Conservation (phyloP, 805 yeast genomes). For the Saccharomyces kudriavzevii region DNA sequence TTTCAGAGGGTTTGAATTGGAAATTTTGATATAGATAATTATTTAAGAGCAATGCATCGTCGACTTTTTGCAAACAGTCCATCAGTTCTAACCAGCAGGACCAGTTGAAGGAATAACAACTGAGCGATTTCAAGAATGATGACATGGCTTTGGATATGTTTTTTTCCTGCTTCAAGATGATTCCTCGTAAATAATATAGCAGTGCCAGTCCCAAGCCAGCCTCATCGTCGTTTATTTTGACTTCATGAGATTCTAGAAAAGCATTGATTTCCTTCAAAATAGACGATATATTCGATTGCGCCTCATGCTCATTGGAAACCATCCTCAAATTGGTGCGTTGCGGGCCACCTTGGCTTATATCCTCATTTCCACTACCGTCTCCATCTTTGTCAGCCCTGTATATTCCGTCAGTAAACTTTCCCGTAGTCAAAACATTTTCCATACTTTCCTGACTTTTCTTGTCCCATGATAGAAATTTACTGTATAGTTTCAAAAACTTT, state of each 20-base stretch:
- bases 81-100: conserved; percentile 82
- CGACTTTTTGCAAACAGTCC: conserved; percentile 50
- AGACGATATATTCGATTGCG: conserved; percentile 20
- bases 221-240: conserved; percentile 10
- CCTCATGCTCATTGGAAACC: conserved; percentile 12
- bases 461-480: conserved; percentile 70
- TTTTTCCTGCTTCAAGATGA: conserved; percentile 50
- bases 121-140: conserved; percentile 51
- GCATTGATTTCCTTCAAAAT: conserved; percentile 37
- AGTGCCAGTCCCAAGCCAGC: conserved; percentile 39
- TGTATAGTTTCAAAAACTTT: conserved; percentile 58
- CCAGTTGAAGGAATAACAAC: conserved; percentile 81
- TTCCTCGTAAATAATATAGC: conserved; percentile 64
- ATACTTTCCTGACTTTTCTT: conserved; percentile 61
- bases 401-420: conserved; percentile 13
- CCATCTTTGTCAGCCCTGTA: conserved; percentile 4
- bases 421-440: conserved; percentile 52
- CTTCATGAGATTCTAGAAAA: conserved; percentile 7
- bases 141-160: conserved; percentile 54
- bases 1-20: conserved; percentile 5
- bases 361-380: conserved; percentile 6
- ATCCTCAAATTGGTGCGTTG: conserved; percentile 3
- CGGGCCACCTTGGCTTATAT: neutral
- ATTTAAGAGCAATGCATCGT: conserved; percentile 44
- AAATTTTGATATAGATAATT: conserved; percentile 31